These are phyloP conservation scores for Ophiostoma himal-ulmi DNA, from an alignment of 2,329 filamentous ascomycete genomes.

Conservation along the genomic window DNA sequence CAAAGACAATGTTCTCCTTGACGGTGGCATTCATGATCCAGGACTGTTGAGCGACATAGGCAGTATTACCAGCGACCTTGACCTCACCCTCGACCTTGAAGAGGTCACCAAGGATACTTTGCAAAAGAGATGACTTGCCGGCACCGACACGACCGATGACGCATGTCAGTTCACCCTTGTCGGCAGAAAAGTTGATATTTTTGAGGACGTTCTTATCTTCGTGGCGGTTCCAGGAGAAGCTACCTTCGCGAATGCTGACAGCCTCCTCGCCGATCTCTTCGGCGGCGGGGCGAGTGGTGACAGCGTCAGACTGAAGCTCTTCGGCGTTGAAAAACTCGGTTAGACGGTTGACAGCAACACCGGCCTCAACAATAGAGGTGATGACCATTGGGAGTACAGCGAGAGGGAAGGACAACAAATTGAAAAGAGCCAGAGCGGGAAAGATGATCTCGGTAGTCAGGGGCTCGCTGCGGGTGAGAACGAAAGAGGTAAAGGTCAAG, in stretches of 20 bases:
- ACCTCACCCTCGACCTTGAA: slow-evolving; percentile 86
- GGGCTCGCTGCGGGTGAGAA: slow-evolving; percentile 72
- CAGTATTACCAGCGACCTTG: slow-evolving; percentile 71
- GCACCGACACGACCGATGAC: slow-evolving; percentile 90
- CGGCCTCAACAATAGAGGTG: slow-evolving; percentile 89
- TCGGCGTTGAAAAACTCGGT: slow-evolving; percentile 81
- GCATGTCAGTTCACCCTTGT: slow-evolving; percentile 89
- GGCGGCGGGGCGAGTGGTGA: slow-evolving; percentile 62
- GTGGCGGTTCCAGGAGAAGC: slow-evolving; percentile 92
- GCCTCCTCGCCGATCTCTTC: slow-evolving; percentile 78
- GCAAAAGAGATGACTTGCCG: slow-evolving; percentile 89
- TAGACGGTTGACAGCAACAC: slow-evolving; percentile 82
- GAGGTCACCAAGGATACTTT: slow-evolving; percentile 81
- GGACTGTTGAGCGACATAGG: slow-evolving; percentile 86
- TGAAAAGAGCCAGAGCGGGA: slow-evolving; percentile 89
- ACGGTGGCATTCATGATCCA: slow-evolving; percentile 99
- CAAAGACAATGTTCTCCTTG: slow-evolving; percentile 94
- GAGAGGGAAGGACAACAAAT: slow-evolving; percentile 89
- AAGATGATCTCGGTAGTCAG: slow-evolving; percentile 94
- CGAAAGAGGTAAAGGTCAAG: slow-evolving; percentile 91
- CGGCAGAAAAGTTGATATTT: slow-evolving; percentile 80
- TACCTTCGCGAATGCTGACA: slow-evolving; percentile 73
- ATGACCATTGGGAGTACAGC: slow-evolving; percentile 97
- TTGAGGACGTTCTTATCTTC: slow-evolving; percentile 64
- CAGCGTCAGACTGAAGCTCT: slow-evolving; percentile 81